Conservation (phyloP, 2,329 filamentous ascomycete species). For the Alternaria conjuncta region DNA sequence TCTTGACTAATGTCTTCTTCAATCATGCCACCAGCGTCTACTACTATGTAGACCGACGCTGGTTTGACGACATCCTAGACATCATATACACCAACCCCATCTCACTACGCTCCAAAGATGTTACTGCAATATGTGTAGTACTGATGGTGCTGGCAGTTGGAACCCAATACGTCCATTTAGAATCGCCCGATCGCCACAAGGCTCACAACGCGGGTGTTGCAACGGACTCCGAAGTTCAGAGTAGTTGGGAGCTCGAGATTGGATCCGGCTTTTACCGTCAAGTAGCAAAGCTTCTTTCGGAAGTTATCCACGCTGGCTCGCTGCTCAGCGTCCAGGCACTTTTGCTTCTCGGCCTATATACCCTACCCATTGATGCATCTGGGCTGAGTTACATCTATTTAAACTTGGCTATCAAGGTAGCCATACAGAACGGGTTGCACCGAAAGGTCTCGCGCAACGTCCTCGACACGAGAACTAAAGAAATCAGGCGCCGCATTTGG, state of each 20-base stretch:
- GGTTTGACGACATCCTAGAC: slow-evolving; percentile 50
- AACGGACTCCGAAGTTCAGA: background rate
- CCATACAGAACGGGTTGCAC: slow-evolving; percentile 68
- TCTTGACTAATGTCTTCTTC: slow-evolving; percentile 53
- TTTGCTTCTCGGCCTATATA: slow-evolving; percentile 62
- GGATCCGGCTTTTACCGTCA: slow-evolving; percentile 55
- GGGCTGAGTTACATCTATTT: slow-evolving; percentile 65
- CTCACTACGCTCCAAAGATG: slow-evolving; percentile 8
- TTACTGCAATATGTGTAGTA: slow-evolving; percentile 43
- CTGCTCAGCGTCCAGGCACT: slow-evolving; percentile 66
- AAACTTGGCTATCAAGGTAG: slow-evolving; percentile 62
- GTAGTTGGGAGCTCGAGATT: slow-evolving; percentile 15
- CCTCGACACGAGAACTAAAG: slow-evolving; percentile 9
- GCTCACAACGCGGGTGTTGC: background rate
- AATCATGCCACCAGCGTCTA: slow-evolving; percentile 54
- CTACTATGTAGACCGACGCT: slow-evolving; percentile 53
- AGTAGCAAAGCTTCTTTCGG: slow-evolving; percentile 61
- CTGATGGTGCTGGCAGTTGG: slow-evolving; percentile 54
- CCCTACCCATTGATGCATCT: slow-evolving; percentile 62
- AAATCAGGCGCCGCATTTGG: slow-evolving; percentile 20
- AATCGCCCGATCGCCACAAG: slow-evolving; percentile 8
- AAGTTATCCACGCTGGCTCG: slow-evolving; percentile 63
- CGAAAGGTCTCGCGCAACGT: slow-evolving; percentile 41
- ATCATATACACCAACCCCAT: slow-evolving; percentile 20
- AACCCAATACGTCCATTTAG: slow-evolving; percentile 46